Evolutionary conservation across 2,329 filamentous ascomycete genomes (phyloP), one percentile per base, ranked within the genome.

Genomic region (Lasiodiplodia theobromae): DNA sequence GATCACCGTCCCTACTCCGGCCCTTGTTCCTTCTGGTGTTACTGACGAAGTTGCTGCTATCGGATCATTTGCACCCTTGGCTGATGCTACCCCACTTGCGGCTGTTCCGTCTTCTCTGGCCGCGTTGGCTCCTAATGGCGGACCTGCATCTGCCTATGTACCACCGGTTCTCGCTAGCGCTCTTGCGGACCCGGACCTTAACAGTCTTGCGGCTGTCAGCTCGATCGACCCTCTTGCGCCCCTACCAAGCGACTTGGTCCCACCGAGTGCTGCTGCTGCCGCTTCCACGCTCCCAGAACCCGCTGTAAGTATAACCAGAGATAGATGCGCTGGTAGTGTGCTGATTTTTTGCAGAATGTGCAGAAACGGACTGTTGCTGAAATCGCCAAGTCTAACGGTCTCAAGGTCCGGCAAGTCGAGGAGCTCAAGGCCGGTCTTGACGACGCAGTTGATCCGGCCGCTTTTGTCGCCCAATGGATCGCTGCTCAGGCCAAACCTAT

Each of bases 401-500:
- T 66, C 21, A 18, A 47, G 18, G 37, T 16, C 7, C 28, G 52
- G 23, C 21, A 56, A 10, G 25, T 54, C 5, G 16, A 31, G 12
- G 51, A 40, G 2, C 18, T 47, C 4, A 49, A 49, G 6, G 12
- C 31, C 4, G 53, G 38, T 12, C 40, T 66, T 7, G 52, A 60
- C 3, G 58, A 14, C 34, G 40, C 31, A 6, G 16, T n/a, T 11
- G 54, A 67, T 53, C 65, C 65, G 3, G 14, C 16, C 10, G 38
- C 40, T 18, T 51, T 51, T 28, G 18, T 67, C 3, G 25, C 53
- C 11, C 28, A 67, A n/a, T 51, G 14, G 11, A 38, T 67, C 28
- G 65, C 51, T 49, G 38, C 53, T 14, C 65, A 67, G 34, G 53
- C 53, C 38, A 67, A 58, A 14, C 65, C 65, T 6, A n/a, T 58